Evolutionary conservation across 192 early-diverging fungal species (phyloP).

Genomic region (Spizellomyces punctatus): DNA sequence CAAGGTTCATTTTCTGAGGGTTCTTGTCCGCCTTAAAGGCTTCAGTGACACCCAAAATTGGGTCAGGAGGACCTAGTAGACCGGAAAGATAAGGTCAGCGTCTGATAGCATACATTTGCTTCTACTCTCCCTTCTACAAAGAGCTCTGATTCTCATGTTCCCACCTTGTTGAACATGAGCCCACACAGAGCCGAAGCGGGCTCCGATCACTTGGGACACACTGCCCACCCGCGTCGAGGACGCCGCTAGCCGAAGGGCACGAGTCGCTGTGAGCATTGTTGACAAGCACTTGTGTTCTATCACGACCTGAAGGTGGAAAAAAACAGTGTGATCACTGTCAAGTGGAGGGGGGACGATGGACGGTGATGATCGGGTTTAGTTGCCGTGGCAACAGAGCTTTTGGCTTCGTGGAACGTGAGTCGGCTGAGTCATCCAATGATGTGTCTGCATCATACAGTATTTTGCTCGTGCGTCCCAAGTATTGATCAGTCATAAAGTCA

Average conservation of each 20-base stretch:
- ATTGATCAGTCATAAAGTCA: no score
- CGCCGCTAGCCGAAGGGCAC: neutral
- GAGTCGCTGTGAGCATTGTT: neutral
- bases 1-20: conserved; percentile 95
- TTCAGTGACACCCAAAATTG: conserved; percentile 79
- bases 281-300: neutral
- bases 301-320: no score
- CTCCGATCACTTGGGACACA: neutral
- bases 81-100: neutral
- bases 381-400: neutral
- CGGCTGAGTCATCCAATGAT: no score
- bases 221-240: neutral
- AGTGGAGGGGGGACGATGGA: neutral
- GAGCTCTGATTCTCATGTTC: neutral
- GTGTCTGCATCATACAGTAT: no score
- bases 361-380: neutral
- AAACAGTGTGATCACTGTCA: no score
- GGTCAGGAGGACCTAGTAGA: conserved; percentile 54
- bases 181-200: conserved; percentile 28
- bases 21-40: conserved; percentile 92
- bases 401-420: no score
- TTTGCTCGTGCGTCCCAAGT: no score
- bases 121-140: neutral
- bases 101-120: neutral
- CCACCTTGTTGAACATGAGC: conserved; percentile 36